Evolutionary conservation across 129 eudicot genomes (phyloP), one percentile per base, ranked within the genome.

Genomic region (Chrysanthemum lavandulifolium): DNA sequence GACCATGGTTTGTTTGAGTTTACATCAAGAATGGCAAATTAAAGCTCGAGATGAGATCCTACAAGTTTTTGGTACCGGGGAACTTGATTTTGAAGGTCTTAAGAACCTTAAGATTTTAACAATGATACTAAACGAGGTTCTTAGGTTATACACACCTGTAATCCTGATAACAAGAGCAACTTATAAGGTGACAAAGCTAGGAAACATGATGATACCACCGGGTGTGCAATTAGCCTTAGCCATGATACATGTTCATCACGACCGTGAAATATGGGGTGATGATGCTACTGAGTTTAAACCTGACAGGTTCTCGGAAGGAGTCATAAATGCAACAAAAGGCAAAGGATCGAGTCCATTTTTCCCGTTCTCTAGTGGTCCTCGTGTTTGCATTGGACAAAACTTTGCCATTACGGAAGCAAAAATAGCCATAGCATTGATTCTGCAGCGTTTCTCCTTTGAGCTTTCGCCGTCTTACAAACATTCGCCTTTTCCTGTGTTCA

Each of bases 291-390:
- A 79, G 59, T 89, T 89, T 75, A 84, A 84, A 5, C 91, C 96
- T 5, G 89, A 86, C 18, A 81, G 96, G 25, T 89, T 89, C 56
- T 78, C 86, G 0, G 78, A 81, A 65, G 96, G 96, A 31, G 55
- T 84, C 12, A 48, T 73, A 1, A 77, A 68, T 33, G 89, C 96
- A 31, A 79, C 89, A 13, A 82, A 74, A 5, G 82, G 84, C 2
- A 68, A 62, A 13, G 74, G 76, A 52, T 70, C 80, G 0, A 25
- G 45, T 13, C 8, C 56, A 1, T 89, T 81, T 68, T 72, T 86
- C 48, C 85, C 91, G 0, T 89, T 89, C 73, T 73, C 87, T 36
- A 78, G 84, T 68, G 96, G 96, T 29, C 96, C 96, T 2, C 74
- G 96, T 33, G 73, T 79, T 15, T 89, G 96, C 71, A 84, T 86